Base-by-base conservation (phyloP, 2,329 filamentous ascomycete species). In the Paramyrothecium sp. region DNA sequence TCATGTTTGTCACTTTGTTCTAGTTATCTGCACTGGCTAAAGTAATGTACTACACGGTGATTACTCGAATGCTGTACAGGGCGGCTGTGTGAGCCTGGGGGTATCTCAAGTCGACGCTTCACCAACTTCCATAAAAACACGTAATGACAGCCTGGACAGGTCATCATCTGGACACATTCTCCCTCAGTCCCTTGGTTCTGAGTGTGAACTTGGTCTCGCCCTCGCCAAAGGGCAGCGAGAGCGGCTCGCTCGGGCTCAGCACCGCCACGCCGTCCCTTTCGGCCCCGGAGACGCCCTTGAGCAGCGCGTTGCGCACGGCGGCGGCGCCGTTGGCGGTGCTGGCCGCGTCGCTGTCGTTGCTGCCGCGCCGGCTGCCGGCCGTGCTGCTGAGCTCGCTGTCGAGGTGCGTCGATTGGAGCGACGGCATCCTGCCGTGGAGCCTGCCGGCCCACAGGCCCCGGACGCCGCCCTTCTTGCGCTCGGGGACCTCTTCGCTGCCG, bases 401-500 rank as follows among this genome's bases (percentile, higher is more conserved):
- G 38, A 62, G 47, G 22, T 66, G 60, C 12, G 62, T 61, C 3
- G 64, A 67, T 73, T 56, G 56, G 19, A 70, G 61, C 16, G 62
- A 66, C 1, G 68, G 67, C 57, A 70, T 58, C 51, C 72, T 66
- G 19, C 75, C 72, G 44, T 75, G 76, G 26, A 81, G 63, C 33
- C 79, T 71, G 0, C 82, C 82, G 0, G 76, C 76, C 75, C 83
- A 82, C 2, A 89, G 69, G 0, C 85, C 86, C 26, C 84, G 74
- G 0, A 89, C 80, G 11, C 85, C 86, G 13, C 86, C 86, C 46
- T 78, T 78, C 61, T 86, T 88, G 44, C 86, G 76, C 65, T 83
- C 82, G 0, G 86, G 86, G 2, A 88, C 71, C 56, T 88, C 82
- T 26, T 84, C 82, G 2, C 71, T 88, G 0, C 92, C 92, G 0